Evolutionary conservation across 1,284 basidiomycete genomes (phyloP).

Genomic region (Boletus calvinii): DNA sequence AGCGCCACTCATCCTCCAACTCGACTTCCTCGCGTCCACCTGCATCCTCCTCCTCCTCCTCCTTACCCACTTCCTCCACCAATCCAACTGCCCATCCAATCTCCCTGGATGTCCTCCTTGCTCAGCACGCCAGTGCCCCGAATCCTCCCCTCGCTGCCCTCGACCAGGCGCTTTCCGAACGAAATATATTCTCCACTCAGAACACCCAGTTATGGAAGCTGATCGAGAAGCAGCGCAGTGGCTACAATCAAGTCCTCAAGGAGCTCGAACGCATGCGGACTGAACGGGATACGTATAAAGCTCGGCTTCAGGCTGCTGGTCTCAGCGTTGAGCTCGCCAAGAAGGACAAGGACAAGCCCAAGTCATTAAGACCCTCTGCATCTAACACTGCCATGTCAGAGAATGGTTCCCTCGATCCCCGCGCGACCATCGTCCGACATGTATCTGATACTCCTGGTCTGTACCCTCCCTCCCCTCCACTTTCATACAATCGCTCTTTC

Average conservation of each 20-base stretch:
- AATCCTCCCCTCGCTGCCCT: slow-evolving; percentile 68
- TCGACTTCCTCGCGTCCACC: slow-evolving; percentile 24
- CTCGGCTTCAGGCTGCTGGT: slow-evolving; percentile 45
- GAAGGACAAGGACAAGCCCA: slow-evolving; percentile 36
- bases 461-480: slow-evolving; percentile 29
- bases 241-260: slow-evolving; percentile 71
- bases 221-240: slow-evolving; percentile 81
- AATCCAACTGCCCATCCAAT: slow-evolving; percentile 40
- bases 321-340: slow-evolving; percentile 26
- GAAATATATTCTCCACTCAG: slow-evolving; percentile 76
- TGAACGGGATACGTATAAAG: slow-evolving; percentile 72
- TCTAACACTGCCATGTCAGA: slow-evolving; percentile 26
- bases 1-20: slow-evolving; percentile 30
- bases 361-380: slow-evolving; percentile 22
- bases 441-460: slow-evolving; percentile 56
- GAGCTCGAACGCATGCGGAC: slow-evolving; percentile 77
- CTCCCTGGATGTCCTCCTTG: slow-evolving; percentile 56
- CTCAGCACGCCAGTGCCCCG: slow-evolving; percentile 46
- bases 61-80: slow-evolving; percentile 27
- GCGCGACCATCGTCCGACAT: slow-evolving; percentile 37
- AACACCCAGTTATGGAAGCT: slow-evolving; percentile 91
- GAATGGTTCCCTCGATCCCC: slow-evolving; percentile 29
- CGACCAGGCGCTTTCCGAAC: slow-evolving; percentile 70
- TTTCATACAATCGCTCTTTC: slow-evolving; percentile 15
- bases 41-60: slow-evolving; percentile 26